Base-by-base conservation (phyloP, 108 stramenopile genomes). In the Cyclotella sp. region DNA sequence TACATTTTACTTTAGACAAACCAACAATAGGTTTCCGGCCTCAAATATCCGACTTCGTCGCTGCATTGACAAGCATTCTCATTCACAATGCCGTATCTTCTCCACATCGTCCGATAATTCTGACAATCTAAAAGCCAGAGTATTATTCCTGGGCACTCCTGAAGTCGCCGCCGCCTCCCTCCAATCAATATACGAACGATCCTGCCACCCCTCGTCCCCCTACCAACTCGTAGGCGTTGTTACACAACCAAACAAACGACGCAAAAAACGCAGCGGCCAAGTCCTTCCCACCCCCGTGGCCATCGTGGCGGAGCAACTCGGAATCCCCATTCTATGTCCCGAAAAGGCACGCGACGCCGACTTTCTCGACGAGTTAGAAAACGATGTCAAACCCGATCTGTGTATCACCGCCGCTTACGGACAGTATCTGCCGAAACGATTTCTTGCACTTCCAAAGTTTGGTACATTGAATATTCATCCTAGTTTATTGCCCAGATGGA, bases 341-440 rank as follows among this genome's bases (percentile, higher is more conserved):
- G 95, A 94, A 70, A 97, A 88, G 49, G 95, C 96, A 53, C 91
- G 91, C 40, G 94, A 98, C 76, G 53, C 72, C 0, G 89, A 88
- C 27, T 99, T 99, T 78, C 72, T 99, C 18, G 81, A 88, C 46
- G 82, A 86, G 29, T 60, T 93, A 43, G 84, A 90, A 69, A 39
- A 85, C 14, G 63, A 75, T 21, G 69, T 97, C 7, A 71, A 81
- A 41, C 96, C 96, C n/a, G 98, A 99, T 79, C 85, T 99, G 52
- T 99, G 97, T 79, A 91, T 99, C 57, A 99, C 98, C 0, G 98
- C 98, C 9, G 98, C 98, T 14, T 99, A 99, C 72, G 98, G 98
- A 10, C 96, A 98, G 75, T 98, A 92, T 72, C 79, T 97, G 9
- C 92, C 98, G 3, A 95, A 95, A 78, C 81, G 91, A 63, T 98